Percentiles rank a stretch among this genome's conserved stretches.
Evolutionary conservation across 371 early-diverging fungal species (phyloP).

Genomic region (Chytridium lagenaria): DNA sequence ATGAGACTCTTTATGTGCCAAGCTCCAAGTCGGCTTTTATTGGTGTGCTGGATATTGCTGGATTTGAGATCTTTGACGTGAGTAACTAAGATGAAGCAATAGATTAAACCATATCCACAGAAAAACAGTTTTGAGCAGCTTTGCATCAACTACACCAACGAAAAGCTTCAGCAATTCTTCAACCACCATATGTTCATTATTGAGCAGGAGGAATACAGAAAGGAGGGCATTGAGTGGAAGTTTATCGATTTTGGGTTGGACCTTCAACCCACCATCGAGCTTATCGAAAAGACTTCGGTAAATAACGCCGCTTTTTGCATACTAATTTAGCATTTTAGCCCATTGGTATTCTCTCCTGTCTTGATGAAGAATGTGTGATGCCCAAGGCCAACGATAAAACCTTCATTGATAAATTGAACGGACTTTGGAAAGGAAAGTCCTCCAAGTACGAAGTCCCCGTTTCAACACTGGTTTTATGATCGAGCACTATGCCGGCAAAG

Average conservation of each 20-base stretch:
- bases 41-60: slow-evolving; percentile 99
- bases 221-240: slow-evolving; percentile 98
- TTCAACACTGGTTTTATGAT: slow-evolving; percentile 94
- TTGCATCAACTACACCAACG: slow-evolving; percentile 99
- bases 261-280: slow-evolving; percentile 97
- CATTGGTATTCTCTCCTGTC: slow-evolving; percentile 95
- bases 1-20: slow-evolving; percentile 80
- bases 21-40: slow-evolving; percentile 83
- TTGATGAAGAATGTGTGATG: slow-evolving; percentile 99
- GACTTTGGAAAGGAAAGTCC: slow-evolving; percentile 86
- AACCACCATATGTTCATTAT: slow-evolving; percentile 99
- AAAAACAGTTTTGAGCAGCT: slow-evolving; percentile 99
- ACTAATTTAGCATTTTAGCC: slow-evolving; percentile 64
- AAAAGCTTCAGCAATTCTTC: slow-evolving; percentile 99
- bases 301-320: slow-evolving; percentile 29
- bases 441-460: slow-evolving; percentile 85
- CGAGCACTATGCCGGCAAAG: slow-evolving; percentile 98
- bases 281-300: slow-evolving; percentile 95
- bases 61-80: slow-evolving; percentile 99
- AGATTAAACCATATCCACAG: slow-evolving; percentile 39
- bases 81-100: slow-evolving; percentile 13
- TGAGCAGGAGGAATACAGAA: slow-evolving; percentile 98
- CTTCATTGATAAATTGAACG: slow-evolving; percentile 92
- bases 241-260: slow-evolving; percentile 99
- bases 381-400: slow-evolving; percentile 97